phyloP scores from a whole-genome alignment of 768 basidiomycete genomes.

The Phallus indusiatus region DNA sequence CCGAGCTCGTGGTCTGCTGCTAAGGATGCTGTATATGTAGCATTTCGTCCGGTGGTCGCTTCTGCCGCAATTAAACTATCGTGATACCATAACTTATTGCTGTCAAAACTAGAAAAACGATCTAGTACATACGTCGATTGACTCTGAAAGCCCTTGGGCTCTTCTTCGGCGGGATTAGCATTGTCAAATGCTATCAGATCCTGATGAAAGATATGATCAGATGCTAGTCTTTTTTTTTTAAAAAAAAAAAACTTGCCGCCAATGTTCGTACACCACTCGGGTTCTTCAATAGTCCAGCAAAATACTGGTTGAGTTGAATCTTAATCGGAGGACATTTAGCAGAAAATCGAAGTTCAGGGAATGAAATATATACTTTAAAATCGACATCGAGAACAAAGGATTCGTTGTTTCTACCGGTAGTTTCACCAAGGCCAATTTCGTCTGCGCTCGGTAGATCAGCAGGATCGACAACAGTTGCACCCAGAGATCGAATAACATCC shows the following conservation, averaged over 20 bases:
- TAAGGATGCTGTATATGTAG: slow-evolving; percentile 34
- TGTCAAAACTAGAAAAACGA: background rate
- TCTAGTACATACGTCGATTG: slow-evolving; percentile 7
- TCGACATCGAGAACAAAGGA: slow-evolving; percentile 13
- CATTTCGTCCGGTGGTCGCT: slow-evolving; percentile 18
- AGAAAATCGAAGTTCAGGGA: background rate
- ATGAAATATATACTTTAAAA: slow-evolving; percentile 11
- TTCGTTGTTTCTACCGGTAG: slow-evolving; percentile 16
- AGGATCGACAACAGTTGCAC: slow-evolving; percentile 26
- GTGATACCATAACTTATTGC: background rate
- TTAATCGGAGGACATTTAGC: background rate
- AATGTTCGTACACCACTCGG: slow-evolving; percentile 20
- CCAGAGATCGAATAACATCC: slow-evolving; percentile 27
- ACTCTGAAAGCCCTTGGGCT: slow-evolving; percentile 7
- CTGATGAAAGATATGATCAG: background rate
- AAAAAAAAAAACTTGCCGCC: background rate
- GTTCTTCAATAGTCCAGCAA: slow-evolving; percentile 13
- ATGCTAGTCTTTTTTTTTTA: background rate
- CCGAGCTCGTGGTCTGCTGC: slow-evolving; percentile 38
- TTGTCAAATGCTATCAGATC: slow-evolving; percentile 17
- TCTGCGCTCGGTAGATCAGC: slow-evolving; percentile 21
- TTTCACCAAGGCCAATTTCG: slow-evolving; percentile 14
- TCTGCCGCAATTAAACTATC: slow-evolving; percentile 8
- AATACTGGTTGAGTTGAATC: slow-evolving; percentile 16
- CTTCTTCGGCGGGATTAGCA: slow-evolving; percentile 13